phyloP scores from a whole-genome alignment of 129 eudicot genomes.

The Tagetes erecta region DNA sequence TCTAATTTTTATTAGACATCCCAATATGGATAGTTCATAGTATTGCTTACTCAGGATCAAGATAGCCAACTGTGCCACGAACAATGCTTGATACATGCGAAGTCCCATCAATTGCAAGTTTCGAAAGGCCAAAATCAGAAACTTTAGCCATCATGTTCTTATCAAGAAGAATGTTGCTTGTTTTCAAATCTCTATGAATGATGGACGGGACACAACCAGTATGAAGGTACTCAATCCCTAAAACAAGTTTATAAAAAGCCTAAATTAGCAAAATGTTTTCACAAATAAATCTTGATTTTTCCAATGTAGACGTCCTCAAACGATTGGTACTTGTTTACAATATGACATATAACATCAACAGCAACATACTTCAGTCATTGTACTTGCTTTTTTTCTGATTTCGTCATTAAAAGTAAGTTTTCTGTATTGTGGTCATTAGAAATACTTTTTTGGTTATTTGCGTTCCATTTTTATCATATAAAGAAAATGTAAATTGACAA shows the following conservation, averaged over 20 bases:
- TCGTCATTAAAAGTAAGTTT: not conserved
- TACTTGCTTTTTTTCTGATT: not conserved
- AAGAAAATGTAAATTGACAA: not conserved
- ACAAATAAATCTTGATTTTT: not conserved
- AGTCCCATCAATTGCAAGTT: conserved; percentile 90
- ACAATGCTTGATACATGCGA: conserved; percentile 98
- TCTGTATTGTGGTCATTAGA: not conserved
- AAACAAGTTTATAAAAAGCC: conserved; percentile 24
- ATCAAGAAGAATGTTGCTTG: conserved; percentile 96
- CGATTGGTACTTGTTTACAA: too few species aligned
- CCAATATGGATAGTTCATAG: not conserved
- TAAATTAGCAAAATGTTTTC: not conserved
- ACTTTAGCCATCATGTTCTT: conserved; percentile 94
- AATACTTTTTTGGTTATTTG: not conserved
- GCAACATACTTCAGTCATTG: too few species aligned
- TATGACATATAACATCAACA: too few species aligned
- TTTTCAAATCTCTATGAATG: conserved; percentile 90
- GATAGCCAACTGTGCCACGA: conserved; percentile 97
- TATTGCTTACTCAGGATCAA: conserved; percentile 89
- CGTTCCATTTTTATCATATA: not conserved
- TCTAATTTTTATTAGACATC: not conserved
- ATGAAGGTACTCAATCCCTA: conserved; percentile 98
- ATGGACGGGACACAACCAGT: conserved; percentile 96
- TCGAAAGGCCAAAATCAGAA: conserved; percentile 98
- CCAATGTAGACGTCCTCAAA: too few species aligned